Conservation (phyloP, 306 rosid species). For the Argentina anserina region DNA sequence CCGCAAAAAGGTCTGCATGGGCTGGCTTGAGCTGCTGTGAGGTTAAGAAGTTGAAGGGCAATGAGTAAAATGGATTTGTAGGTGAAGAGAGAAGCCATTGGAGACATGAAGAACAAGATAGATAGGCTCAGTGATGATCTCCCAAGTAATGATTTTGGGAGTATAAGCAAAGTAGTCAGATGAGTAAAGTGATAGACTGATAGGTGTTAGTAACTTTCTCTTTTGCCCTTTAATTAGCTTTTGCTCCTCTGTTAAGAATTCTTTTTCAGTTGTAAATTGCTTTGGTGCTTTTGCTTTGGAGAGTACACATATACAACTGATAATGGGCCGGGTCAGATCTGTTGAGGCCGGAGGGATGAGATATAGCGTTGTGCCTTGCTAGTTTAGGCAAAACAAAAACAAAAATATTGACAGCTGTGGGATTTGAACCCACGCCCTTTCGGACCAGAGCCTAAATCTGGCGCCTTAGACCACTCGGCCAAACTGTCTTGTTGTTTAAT, state of each 20-base stretch:
- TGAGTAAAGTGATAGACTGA: slow-evolving; percentile 29
- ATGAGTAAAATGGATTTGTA: slow-evolving; percentile 11
- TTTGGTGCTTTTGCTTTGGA: slow-evolving; percentile 43
- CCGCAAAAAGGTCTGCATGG: slow-evolving; percentile 82
- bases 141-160: neutral
- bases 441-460: slow-evolving; percentile 11
- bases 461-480: slow-evolving; percentile 10
- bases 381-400: no score
- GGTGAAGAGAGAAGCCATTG: slow-evolving; percentile 18
- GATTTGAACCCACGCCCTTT: slow-evolving; percentile 9
- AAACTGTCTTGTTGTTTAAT: neutral
- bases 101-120: slow-evolving; percentile 4
- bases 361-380: neutral
- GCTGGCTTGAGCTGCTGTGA: slow-evolving; percentile 40
- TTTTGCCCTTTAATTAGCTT: slow-evolving; percentile 22
- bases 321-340: neutral
- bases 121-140: slow-evolving; percentile 9
- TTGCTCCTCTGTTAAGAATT: slow-evolving; percentile 19
- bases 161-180: slow-evolving; percentile 2
- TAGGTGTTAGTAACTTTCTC: slow-evolving; percentile 30
- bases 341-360: neutral
- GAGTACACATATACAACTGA: slow-evolving; percentile 15
- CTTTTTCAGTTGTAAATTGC: slow-evolving; percentile 4
- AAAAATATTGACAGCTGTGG: slow-evolving; percentile 1
- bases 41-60: slow-evolving; percentile 24